Percentiles rank a stretch among this genome's conserved stretches.
Conservation (phyloP, 2,329 filamentous ascomycete species). For the Bipolaris sorokiniana region DNA sequence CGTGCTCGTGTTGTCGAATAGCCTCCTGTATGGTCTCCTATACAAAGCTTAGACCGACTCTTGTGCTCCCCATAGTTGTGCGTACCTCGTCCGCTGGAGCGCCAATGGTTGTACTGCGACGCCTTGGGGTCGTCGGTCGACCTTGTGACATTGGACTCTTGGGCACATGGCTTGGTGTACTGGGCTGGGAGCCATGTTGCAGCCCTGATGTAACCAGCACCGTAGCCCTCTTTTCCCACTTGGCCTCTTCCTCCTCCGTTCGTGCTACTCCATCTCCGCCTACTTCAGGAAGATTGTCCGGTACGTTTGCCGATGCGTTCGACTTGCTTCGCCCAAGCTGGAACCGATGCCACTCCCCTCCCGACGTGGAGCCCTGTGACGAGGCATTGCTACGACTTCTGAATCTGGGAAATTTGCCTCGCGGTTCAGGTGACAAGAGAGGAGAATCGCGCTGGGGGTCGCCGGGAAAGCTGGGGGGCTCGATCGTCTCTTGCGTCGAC, state of each 20-base stretch:
- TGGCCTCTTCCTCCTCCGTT: conserved; percentile 59
- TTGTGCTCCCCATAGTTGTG: conserved; percentile 12
- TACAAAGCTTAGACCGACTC: conserved; percentile 22
- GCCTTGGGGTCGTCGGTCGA: conserved; percentile 21
- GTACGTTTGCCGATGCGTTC: conserved; percentile 74
- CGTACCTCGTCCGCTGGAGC: conserved; percentile 50
- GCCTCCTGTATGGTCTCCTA: conserved; percentile 83
- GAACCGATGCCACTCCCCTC: conserved; percentile 59
- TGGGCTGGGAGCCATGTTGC: conserved; percentile 37
- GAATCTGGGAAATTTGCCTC: conserved; percentile 40
- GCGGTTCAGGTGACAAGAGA: conserved; percentile 37
- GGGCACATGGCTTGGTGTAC: conserved; percentile 36
- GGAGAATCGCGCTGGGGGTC: conserved; percentile 43
- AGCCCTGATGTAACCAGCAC: conserved; percentile 72
- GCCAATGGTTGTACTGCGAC: conserved; percentile 47
- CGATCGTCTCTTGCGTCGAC: conserved; percentile 76
- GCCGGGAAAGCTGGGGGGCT: conserved; percentile 65
- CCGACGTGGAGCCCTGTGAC: conserved; percentile 20
- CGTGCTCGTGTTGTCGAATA: conserved; percentile 89
- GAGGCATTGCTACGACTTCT: conserved; percentile 44
- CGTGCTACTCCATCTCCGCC: conserved; percentile 52
- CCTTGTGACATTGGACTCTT: conserved; percentile 24
- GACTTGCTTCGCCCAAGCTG: conserved; percentile 64
- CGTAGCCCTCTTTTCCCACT: conserved; percentile 95
- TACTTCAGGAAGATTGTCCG: conserved; percentile 79